A percentile compares a stretch with the other conserved stretches of the same genome.
These are phyloP conservation scores for Sporisorium graminicola DNA, from an alignment of 1,284 basidiomycete species.

Conservation along the genomic window DNA sequence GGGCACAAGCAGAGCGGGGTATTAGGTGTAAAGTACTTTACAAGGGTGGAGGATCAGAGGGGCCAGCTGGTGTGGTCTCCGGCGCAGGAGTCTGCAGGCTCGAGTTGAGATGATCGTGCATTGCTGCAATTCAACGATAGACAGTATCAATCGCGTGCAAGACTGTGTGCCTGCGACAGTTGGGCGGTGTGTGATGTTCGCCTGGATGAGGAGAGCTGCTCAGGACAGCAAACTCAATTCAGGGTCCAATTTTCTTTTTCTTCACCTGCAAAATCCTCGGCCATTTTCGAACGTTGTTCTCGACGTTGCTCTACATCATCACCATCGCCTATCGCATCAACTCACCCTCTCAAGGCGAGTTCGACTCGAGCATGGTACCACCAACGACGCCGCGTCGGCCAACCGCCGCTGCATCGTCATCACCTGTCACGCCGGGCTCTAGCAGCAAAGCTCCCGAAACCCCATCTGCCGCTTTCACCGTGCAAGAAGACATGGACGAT, in stretches of 20 bases:
- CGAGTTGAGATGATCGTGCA: background rate
- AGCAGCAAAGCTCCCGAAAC: slow-evolving; percentile 8
- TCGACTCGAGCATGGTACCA: slow-evolving; percentile 1
- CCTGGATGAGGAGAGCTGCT: no score
- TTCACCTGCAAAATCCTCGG: background rate
- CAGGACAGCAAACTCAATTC: background rate
- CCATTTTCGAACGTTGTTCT: background rate
- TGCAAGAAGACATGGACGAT: slow-evolving; percentile 31
- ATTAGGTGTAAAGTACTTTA: slow-evolving; percentile 51
- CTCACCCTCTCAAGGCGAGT: background rate
- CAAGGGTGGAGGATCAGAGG: slow-evolving; percentile 42
- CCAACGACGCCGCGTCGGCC: slow-evolving; percentile 16
- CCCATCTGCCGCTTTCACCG: slow-evolving; percentile 7
- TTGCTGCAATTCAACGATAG: background rate
- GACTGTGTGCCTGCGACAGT: background rate
- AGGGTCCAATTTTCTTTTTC: slow-evolving; percentile 5
- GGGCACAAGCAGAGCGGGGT: slow-evolving; percentile 71
- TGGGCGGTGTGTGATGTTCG: background rate
- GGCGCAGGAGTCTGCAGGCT: background rate
- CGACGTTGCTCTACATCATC: background rate
- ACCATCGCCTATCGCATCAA: background rate
- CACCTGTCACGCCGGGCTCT: background rate
- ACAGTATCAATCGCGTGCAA: background rate
- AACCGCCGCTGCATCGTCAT: background rate
- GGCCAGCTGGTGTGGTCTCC: slow-evolving; percentile 52